Evolutionary conservation across 169 alveolate species (phyloP).

Genomic region (Babesia divergens): DNA sequence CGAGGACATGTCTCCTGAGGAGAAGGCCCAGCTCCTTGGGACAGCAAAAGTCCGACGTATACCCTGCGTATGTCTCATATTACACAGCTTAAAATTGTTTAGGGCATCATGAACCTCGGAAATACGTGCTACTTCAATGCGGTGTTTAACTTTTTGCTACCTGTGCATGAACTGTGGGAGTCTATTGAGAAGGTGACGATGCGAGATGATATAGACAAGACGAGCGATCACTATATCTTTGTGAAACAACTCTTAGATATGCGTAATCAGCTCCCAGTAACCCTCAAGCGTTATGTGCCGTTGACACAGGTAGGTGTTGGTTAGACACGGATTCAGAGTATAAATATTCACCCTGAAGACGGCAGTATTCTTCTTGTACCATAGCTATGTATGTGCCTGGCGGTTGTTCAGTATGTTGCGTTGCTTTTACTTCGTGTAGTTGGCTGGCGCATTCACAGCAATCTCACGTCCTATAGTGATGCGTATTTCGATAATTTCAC

Average conservation of each 20-base stretch:
- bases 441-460: no score
- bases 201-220: slow-evolving; percentile 15
- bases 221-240: slow-evolving; percentile 33
- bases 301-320: slow-evolving; percentile 59
- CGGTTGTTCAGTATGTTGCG: no score
- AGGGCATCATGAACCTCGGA: slow-evolving; percentile 92
- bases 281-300: slow-evolving; percentile 56
- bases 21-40: slow-evolving; percentile 82
- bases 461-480: no score
- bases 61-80: slow-evolving; percentile 70
- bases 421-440: no score
- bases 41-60: slow-evolving; percentile 81
- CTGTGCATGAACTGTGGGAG: slow-evolving; percentile 73
- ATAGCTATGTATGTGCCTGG: no score
- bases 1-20: slow-evolving; percentile 91
- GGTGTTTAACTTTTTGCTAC: slow-evolving; percentile 80
- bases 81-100: neutral
- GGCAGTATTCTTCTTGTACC: no score
- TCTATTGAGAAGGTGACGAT: slow-evolving; percentile 44
- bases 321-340: no score
- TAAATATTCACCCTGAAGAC: no score
- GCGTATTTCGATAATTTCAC: no score
- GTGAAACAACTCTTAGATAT: slow-evolving; percentile 64
- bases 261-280: slow-evolving; percentile 57
- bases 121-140: slow-evolving; percentile 94